A percentile compares a stretch with the other conserved stretches of the same genome.
Conservation (phyloP, 352 stramenopile genomes). For the Globisporangium nagaii region DNA sequence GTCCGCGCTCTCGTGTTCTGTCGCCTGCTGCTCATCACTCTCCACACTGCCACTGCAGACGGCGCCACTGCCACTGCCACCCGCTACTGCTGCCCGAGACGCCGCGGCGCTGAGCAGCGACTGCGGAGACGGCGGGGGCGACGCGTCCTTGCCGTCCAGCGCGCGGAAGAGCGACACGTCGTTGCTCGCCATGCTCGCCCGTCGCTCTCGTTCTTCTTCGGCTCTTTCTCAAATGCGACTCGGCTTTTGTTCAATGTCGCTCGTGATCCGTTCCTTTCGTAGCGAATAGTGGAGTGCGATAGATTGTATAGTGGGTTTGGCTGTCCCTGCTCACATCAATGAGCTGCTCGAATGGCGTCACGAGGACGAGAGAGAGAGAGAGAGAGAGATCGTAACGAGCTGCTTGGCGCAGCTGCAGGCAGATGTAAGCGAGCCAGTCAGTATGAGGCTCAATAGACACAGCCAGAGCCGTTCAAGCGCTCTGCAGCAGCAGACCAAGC, state of each 20-base stretch:
- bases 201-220: not conserved
- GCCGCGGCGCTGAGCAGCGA: not conserved
- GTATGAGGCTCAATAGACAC: too few relatives aligned
- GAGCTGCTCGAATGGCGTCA: too few relatives aligned
- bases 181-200: not conserved
- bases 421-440: too few relatives aligned
- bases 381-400: too few relatives aligned
- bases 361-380: too few relatives aligned
- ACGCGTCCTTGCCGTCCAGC: constrained; percentile 1
- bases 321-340: too few relatives aligned
- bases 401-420: too few relatives aligned
- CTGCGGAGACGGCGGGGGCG: not conserved
- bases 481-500: too few relatives aligned
- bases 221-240: constrained; percentile 1
- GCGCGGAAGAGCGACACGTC: constrained; percentile 6
- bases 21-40: not conserved
- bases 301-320: too few relatives aligned
- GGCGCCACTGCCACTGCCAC: not conserved
- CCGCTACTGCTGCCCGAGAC: not conserved
- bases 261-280: too few relatives aligned
- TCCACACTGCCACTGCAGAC: not conserved
- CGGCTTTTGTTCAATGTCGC: not conserved
- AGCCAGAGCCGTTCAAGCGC: too few relatives aligned
- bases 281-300: too few relatives aligned
- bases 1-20: not conserved